Conservation (phyloP, 495 filamentous ascomycete species). For the Talaromyces liani region DNA sequence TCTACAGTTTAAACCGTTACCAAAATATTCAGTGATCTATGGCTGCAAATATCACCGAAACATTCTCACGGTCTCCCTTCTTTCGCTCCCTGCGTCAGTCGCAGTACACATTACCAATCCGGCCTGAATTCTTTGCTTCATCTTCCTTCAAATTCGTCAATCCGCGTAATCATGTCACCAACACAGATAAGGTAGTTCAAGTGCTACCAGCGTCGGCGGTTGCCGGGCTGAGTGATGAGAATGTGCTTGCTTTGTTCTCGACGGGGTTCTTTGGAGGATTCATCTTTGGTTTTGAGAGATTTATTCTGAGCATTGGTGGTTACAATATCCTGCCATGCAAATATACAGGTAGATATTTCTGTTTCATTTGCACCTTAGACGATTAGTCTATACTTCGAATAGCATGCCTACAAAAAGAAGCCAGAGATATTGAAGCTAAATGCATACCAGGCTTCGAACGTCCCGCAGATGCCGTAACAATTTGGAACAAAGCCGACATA, state of each 20-base stretch:
- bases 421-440: neutral
- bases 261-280: conserved; percentile 15
- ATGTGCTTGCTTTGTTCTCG: conserved; percentile 13
- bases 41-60: neutral
- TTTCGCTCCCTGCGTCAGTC: conserved; percentile 12
- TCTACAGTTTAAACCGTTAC: neutral
- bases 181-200: conserved; percentile 13
- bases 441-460: conserved; percentile 5
- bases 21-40: neutral
- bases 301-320: conserved; percentile 9
- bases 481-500: conserved; percentile 12
- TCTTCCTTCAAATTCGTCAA: conserved; percentile 11
- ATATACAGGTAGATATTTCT: conserved; percentile 10
- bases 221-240: conserved; percentile 12
- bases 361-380: neutral
- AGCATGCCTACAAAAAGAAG: neutral
- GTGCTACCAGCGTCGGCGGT: conserved; percentile 9
- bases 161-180: conserved; percentile 12
- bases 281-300: conserved; percentile 14
- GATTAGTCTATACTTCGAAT: neutral
- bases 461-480: conserved; percentile 1
- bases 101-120: conserved; percentile 2
- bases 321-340: conserved; percentile 10
- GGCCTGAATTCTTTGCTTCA: conserved; percentile 12
- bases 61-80: conserved; percentile 2